phyloP scores from a whole-genome alignment of 2,329 filamentous ascomycete species.

The Aspergillus puulaauensis region DNA sequence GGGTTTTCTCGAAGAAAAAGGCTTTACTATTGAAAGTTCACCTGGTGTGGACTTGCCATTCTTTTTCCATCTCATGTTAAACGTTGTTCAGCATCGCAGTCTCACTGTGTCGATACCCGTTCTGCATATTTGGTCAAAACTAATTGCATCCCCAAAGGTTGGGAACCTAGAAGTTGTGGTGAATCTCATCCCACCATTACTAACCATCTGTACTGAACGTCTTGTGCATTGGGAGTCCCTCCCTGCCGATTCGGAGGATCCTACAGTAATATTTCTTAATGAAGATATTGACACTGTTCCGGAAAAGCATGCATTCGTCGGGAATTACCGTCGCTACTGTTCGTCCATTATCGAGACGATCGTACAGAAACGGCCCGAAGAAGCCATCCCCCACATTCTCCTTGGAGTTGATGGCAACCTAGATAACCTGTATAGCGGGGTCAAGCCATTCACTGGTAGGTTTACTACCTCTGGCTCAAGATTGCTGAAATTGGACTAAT shows the following conservation, averaged over 20 bases:
- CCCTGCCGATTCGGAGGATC: slow-evolving; percentile 76
- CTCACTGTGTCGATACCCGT: slow-evolving; percentile 91
- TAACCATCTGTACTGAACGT: slow-evolving; percentile 80
- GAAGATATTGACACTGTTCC: slow-evolving; percentile 95
- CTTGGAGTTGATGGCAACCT: slow-evolving; percentile 72
- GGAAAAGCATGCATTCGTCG: slow-evolving; percentile 90
- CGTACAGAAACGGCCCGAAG: slow-evolving; percentile 75
- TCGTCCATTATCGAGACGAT: slow-evolving; percentile 83
- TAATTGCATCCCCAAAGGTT: slow-evolving; percentile 71
- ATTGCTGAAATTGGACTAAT: background rate
- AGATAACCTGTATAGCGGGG: slow-evolving; percentile 70
- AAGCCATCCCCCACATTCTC: slow-evolving; percentile 87
- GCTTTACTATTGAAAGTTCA: slow-evolving; percentile 59
- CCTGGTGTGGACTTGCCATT: slow-evolving; percentile 65
- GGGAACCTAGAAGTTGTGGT: slow-evolving; percentile 58
- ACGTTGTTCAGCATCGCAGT: slow-evolving; percentile 79
- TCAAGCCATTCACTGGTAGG: slow-evolving; percentile 66
- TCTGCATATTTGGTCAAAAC: slow-evolving; percentile 82
- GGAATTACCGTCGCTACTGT: slow-evolving; percentile 92
- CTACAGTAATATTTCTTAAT: slow-evolving; percentile 76
- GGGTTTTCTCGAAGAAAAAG: slow-evolving; percentile 78
- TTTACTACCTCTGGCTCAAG: slow-evolving; percentile 1
- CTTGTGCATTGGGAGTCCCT: slow-evolving; percentile 85
- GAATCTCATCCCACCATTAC: slow-evolving; percentile 68
- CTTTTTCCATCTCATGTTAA: slow-evolving; percentile 76